These are phyloP conservation scores for Elsinoe australis DNA, from an alignment of 2,329 filamentous ascomycete species.

Conservation along the genomic window DNA sequence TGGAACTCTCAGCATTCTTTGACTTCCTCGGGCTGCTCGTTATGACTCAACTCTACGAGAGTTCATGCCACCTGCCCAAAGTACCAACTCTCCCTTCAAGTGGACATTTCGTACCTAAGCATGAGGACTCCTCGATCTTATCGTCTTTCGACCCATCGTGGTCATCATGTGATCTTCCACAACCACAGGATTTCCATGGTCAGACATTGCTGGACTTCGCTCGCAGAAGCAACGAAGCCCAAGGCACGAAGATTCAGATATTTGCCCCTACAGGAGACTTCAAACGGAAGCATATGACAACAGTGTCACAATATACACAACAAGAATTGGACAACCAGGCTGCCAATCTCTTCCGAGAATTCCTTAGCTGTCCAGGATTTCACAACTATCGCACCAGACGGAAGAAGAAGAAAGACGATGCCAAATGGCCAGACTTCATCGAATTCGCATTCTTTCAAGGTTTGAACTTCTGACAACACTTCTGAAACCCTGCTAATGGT, in stretches of 20 bases:
- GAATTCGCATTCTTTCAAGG: constrained; percentile 44
- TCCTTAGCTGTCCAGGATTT: constrained; percentile 35
- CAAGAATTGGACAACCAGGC: constrained; percentile 22
- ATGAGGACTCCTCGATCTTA: neutral
- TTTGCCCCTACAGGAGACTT: neutral
- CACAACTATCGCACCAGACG: constrained; percentile 38
- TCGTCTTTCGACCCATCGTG: constrained; percentile 1
- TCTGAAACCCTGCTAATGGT: constrained; percentile 19
- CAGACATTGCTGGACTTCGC: constrained; percentile 6
- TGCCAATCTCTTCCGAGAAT: constrained; percentile 25
- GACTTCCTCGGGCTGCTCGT: neutral
- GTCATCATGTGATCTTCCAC: neutral
- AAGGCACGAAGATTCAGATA: neutral
- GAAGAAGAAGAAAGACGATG: constrained; percentile 26
- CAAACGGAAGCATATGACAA: neutral
- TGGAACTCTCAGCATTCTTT: constrained; percentile 11
- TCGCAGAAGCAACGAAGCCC: constrained; percentile 1
- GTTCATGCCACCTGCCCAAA: neutral
- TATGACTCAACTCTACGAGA: constrained; percentile 13
- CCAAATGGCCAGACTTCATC: constrained; percentile 42
- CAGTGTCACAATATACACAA: constrained; percentile 14
- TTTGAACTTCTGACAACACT: constrained; percentile 24
- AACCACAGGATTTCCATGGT: neutral
- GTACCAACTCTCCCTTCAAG: constrained; percentile 11
- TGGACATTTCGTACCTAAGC: neutral